A percentile compares a stretch with the other conserved stretches of the same genome.
These are phyloP conservation scores for Rhizophagus sp. DNA, from an alignment of 192 early-diverging fungal genomes.

Conservation along the genomic window DNA sequence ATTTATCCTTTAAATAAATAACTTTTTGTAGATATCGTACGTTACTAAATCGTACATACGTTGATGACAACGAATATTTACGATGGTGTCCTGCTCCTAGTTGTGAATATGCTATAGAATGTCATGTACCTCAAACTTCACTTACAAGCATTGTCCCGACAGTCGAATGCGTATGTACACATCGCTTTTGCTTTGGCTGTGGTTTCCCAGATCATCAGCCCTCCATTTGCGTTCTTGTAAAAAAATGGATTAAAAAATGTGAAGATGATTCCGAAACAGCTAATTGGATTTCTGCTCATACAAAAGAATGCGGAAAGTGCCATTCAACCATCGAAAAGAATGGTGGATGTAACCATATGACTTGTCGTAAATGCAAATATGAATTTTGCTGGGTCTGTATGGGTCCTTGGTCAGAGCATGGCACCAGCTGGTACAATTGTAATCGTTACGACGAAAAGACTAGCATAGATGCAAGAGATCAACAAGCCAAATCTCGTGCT, in stretches of 20 bases:
- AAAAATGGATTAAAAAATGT: conserved; percentile 92
- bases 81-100: conserved; percentile 96
- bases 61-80: conserved; percentile 81
- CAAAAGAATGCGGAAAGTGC: conserved; percentile 96
- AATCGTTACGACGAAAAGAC: conserved; percentile 94
- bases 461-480: conserved; percentile 82
- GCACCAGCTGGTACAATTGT: conserved; percentile 95
- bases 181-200: conserved; percentile 94
- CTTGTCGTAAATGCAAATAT: conserved; percentile 94
- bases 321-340: conserved; percentile 98
- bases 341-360: conserved; percentile 99
- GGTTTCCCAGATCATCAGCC: conserved; percentile 84
- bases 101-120: conserved; percentile 94
- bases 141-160: conserved; percentile 78
- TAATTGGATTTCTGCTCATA: conserved; percentile 95
- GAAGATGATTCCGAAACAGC: conserved; percentile 97
- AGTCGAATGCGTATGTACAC: conserved; percentile 79
- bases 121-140: conserved; percentile 70
- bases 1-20: neutral
- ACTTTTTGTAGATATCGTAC: conserved; percentile 63
- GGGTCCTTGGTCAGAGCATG: conserved; percentile 97
- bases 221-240: conserved; percentile 80
- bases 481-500: conserved; percentile 83
- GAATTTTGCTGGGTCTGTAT: conserved; percentile 99
- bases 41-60: conserved; percentile 86